Evolutionary conservation across 441 rosid genomes (phyloP), one percentile per base, ranked within the genome.

Genomic region (Gossypium schwendimanii): DNA sequence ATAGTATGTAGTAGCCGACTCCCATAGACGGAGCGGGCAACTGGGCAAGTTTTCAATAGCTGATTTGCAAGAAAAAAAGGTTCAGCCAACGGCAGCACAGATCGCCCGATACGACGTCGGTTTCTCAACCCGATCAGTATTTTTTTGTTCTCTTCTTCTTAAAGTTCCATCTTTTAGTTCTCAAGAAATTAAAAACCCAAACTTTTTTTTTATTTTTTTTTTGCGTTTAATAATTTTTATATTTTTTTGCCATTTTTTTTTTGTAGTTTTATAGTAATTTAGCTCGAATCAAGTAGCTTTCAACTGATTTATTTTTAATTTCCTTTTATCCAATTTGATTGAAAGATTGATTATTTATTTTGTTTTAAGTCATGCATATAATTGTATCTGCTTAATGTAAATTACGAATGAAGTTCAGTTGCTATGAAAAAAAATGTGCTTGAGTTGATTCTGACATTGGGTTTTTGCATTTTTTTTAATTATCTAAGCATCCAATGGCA

Each of bases 401-500:
- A 28, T 52, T 28, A 15, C 52, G 11, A 68, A 28, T 68, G 45
- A 52, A 68, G 26, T 50, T 52, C 60, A 2, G 45, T 68, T 68
- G 10, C 41, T 11, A 9, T 26, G 15, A 11, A 18, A 47, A 47
- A 52, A 1, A 2, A 31, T 17, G 60, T 15, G 45, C 47, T 31
- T 67, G 44, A 67, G 4, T 50, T 50, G 60, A 15, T 50, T 26
- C 71, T 50, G 45, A 50, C 45, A 50, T 49, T 68, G 60, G 45
- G 45, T 28, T 68, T 67, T 53, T 26, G 61, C 49, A 53, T 49
- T 53, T 6, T 31, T 53, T 6, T 52, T 36, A 39, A 39, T 39
- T 69, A 10, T 5, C 11, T 44, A 24, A 57, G 57, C 18, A 8
- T 71, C 60, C 41, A 50, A 14, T 47, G 57, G 85, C 72, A 10